Conservation (phyloP, 805 yeast genomes). For the Priceomyces haplophilus region DNA sequence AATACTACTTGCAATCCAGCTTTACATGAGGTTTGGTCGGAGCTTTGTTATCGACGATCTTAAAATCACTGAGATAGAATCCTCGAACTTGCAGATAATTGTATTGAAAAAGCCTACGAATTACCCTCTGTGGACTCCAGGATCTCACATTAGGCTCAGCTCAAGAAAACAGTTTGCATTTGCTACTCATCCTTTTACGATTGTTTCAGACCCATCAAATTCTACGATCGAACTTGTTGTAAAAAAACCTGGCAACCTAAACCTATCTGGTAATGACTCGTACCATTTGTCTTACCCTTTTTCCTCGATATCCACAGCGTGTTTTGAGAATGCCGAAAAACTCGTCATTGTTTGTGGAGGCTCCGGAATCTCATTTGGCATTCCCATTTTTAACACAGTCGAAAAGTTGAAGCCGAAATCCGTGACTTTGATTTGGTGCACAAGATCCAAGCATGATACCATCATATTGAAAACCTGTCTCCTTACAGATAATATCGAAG, state of each 20-base stretch:
- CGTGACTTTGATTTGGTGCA: conserved; percentile 54
- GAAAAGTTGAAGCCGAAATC: conserved; percentile 15
- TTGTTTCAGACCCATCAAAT: conserved; percentile 46
- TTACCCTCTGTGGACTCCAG: conserved; percentile 40
- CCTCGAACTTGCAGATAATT: conserved; percentile 20
- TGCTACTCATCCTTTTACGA: conserved; percentile 69
- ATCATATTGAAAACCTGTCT: conserved; percentile 41
- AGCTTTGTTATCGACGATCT: conserved; percentile 14
- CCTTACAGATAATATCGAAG: conserved; percentile 28
- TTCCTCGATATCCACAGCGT: conserved; percentile 43
- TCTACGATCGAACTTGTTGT: conserved; percentile 42
- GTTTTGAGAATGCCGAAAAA: conserved; percentile 48
- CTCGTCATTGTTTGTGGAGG: conserved; percentile 66
- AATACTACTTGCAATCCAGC: conserved; percentile 32
- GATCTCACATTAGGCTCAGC: conserved; percentile 56
- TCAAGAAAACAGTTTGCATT: conserved; percentile 37
- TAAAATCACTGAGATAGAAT: conserved; percentile 12
- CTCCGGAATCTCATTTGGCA: conserved; percentile 64
- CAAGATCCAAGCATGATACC: conserved; percentile 44
- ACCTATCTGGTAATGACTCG: conserved; percentile 8
- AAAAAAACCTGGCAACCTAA: conserved; percentile 32
- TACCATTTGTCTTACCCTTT: conserved; percentile 29
- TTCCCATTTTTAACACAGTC: conserved; percentile 49
- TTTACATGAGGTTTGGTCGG: conserved; percentile 28
- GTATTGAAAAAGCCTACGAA: conserved; percentile 17